A percentile compares a stretch with the other conserved stretches of the same genome.
These are phyloP conservation scores for Fusarium subtropicale DNA, from an alignment of 2,329 filamentous ascomycete species.

Conservation along the genomic window DNA sequence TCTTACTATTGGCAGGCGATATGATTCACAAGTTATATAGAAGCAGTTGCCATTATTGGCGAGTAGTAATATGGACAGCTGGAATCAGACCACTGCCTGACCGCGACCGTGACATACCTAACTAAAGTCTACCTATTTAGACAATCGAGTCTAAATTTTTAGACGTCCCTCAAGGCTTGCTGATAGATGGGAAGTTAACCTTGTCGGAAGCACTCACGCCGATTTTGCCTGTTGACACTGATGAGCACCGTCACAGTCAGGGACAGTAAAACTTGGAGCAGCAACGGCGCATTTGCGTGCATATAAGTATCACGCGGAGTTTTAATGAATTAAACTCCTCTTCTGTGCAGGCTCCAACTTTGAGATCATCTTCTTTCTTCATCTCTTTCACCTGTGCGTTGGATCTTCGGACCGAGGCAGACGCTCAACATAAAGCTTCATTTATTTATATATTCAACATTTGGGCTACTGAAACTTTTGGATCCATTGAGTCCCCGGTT, in stretches of 20 bases:
- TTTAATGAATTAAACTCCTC: not conserved
- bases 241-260: not conserved
- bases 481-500: not conserved
- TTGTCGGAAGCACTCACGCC: not conserved
- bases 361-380: not conserved
- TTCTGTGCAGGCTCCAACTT: not conserved
- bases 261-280: not conserved
- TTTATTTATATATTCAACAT: conserved; percentile 8
- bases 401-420: not conserved
- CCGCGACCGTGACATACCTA: not conserved
- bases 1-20: not conserved
- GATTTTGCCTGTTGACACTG: not conserved
- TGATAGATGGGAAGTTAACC: not conserved
- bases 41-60: not conserved
- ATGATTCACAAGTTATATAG: not conserved
- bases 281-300: not conserved
- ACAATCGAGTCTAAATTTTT: not conserved
- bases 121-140: not conserved
- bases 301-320: not conserved
- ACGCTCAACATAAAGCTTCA: conserved; percentile 10
- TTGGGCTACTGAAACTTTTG: conserved; percentile 16
- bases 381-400: not conserved
- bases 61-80: not conserved
- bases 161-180: not conserved
- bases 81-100: not conserved